Evolutionary conservation across 768 basidiomycete species (phyloP).

Genomic region (Lentinula detonsa): DNA sequence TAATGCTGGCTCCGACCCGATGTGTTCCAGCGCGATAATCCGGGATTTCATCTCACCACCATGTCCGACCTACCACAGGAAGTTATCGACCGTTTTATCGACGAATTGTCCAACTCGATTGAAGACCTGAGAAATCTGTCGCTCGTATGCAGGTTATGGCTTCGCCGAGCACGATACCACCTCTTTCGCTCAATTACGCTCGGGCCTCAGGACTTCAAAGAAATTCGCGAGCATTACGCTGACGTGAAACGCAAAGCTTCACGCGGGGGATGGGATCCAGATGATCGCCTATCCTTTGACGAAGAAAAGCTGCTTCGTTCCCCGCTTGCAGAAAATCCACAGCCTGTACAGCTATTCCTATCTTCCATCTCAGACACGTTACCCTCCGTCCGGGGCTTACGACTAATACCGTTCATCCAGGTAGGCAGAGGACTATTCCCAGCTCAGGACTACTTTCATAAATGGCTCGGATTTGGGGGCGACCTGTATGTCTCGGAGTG

Average conservation of each 20-base stretch:
- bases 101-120: neutral
- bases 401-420: neutral
- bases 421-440: neutral
- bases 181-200: neutral
- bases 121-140: neutral
- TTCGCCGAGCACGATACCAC: neutral
- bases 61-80: neutral
- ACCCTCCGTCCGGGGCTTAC: neutral
- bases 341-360: neutral
- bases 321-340: neutral
- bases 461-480: neutral
- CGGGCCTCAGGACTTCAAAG: neutral
- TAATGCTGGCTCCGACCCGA: no score
- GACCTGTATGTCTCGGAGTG: neutral
- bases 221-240: neutral
- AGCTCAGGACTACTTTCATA: neutral
- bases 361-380: neutral
- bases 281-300: neutral
- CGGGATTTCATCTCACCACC: neutral
- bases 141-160: neutral
- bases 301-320: neutral
- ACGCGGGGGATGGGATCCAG: neutral
- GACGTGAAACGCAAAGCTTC: neutral
- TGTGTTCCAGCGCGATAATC: no score
- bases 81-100: neutral